Base-by-base conservation (phyloP, 2,329 filamentous ascomycete genomes). In the Paraphaeosphaeria sporulosa region DNA sequence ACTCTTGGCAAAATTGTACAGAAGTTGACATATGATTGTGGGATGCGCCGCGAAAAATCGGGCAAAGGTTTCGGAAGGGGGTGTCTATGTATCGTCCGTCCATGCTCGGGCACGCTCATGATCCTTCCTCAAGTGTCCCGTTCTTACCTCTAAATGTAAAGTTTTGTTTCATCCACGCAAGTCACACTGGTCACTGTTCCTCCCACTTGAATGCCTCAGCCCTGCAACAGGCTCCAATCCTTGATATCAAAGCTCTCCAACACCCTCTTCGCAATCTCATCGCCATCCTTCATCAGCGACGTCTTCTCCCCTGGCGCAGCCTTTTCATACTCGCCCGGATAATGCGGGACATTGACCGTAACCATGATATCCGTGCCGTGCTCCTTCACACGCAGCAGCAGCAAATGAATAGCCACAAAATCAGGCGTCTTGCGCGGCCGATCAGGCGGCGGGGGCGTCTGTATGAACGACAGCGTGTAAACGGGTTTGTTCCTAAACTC, bases 321-420 rank as follows among this genome's bases (percentile, higher is more conserved):
- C 76, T 89, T 86, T 69, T 89, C 83, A 74, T 93, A 93, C 76
- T 91, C 87, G 63, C 89, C 89, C 68, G 87, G 84, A 67, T 93
- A 89, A 73, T 95, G 90, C 30, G 94, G 94, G 50, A 96, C 91
- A 78, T 97, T 97, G 73, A 97, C 87, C 43, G 91, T 91, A 63
- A 97, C 87, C 49, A 97, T 81, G 42, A 98, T 81, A 78, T 98
- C 94, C 1, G 94, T 94, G 59, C 83, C 83, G 73, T 93, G 85
- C 70, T 86, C 85, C 77, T 89, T 89, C 49, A 98, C 83, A 17
- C 94, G 85, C 58, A 97, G 80, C 43, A 97, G 82, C 17, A 92
- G 87, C 65, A 96, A 83, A 66, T 94, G 87, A 61, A 95, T 89
- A 44, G 87, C 91, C 8, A 91, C 92, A 76, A 91, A 91, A 48